Conservation (phyloP, 768 basidiomycete genomes). For the Gymnopilus junonius region DNA sequence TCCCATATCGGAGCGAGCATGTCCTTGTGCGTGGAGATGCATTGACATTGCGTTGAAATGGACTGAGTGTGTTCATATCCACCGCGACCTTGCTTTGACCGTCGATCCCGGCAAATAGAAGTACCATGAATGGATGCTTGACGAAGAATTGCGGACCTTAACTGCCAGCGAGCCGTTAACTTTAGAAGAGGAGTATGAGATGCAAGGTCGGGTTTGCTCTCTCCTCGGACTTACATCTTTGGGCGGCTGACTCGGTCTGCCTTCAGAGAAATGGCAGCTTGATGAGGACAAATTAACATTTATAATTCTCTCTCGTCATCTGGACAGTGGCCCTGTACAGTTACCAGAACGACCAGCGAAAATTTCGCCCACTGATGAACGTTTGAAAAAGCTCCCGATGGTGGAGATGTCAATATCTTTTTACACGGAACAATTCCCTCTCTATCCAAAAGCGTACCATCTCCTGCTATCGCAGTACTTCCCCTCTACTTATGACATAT, state of each 20-base stretch:
- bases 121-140: conserved; percentile 91
- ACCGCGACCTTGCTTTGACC: not conserved
- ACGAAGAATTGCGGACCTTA: conserved; percentile 67
- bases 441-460: conserved; percentile 3
- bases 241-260: not conserved
- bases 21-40: conserved; percentile 41
- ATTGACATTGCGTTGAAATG: not conserved
- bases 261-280: conserved; percentile 78
- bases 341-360: conserved; percentile 4
- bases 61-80: not conserved
- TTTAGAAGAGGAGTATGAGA: conserved; percentile 82
- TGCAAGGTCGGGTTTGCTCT: conserved; percentile 67
- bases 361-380: conserved; percentile 37
- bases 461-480: conserved; percentile 9
- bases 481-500: not conserved
- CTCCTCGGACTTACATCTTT: not conserved
- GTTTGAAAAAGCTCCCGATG: conserved; percentile 56
- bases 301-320: conserved; percentile 70
- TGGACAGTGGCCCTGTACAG: conserved; percentile 10
- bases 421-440: conserved; percentile 54
- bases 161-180: conserved; percentile 88
- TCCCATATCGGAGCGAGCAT: conserved; percentile 75
- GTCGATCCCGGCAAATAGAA: conserved; percentile 44
- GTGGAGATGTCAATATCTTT: conserved; percentile 95
- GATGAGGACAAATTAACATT: conserved; percentile 94